These are phyloP conservation scores for Collybia sordida DNA, from an alignment of 768 basidiomycete species.

Conservation along the genomic window DNA sequence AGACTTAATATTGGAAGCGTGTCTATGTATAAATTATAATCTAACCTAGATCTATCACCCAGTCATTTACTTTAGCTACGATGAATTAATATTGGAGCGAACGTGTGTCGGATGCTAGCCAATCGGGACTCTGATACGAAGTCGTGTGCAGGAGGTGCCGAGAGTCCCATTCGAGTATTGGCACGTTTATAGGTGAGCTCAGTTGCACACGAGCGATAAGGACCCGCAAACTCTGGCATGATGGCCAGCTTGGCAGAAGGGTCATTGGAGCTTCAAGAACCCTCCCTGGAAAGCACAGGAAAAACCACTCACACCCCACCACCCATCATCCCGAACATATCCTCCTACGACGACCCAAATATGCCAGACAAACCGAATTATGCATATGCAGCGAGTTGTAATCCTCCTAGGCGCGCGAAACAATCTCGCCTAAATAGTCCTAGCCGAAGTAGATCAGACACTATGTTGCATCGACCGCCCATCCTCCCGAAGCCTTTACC, in stretches of 20 bases:
- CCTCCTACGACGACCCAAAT: background rate
- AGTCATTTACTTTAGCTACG: no score
- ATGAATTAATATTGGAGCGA: conserved; percentile 10
- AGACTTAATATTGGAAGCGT: no score
- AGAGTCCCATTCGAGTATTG: background rate
- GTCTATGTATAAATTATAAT: no score
- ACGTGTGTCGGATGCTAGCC: conserved; percentile 28
- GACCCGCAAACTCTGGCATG: background rate
- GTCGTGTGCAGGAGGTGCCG: conserved; percentile 27
- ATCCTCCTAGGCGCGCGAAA: conserved; percentile 39
- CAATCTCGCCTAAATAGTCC: conserved; percentile 15
- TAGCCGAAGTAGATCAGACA: conserved; percentile 2
- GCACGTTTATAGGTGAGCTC: conserved; percentile 25
- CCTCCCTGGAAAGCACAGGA: background rate
- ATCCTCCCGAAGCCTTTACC: conserved; percentile 20
- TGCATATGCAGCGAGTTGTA: conserved; percentile 32
- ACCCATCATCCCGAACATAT: no score
- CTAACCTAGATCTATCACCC: no score
- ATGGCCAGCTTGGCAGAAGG: background rate
- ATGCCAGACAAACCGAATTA: conserved; percentile 4
- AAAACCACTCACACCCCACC: no score
- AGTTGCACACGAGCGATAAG: conserved; percentile 25
- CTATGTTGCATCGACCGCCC: conserved; percentile 10
- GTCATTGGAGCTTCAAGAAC: background rate
- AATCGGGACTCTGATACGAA: conserved; percentile 22